These are phyloP conservation scores for Candida pseudoviswanathii DNA, from an alignment of 1,139 yeast genomes.

Conservation along the genomic window DNA sequence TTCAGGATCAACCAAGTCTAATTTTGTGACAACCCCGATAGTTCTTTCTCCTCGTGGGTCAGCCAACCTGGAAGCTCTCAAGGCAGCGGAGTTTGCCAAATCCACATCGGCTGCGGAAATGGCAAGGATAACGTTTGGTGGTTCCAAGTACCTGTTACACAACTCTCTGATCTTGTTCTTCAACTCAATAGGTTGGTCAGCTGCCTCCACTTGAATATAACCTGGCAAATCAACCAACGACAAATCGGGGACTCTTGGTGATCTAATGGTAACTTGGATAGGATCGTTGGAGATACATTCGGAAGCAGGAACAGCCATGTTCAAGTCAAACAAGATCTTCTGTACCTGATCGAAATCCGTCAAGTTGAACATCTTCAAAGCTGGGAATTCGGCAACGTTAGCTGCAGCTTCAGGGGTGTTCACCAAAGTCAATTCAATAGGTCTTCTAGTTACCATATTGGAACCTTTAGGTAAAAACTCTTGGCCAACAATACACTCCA, in stretches of 20 bases:
- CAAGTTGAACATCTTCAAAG: constrained; percentile 75
- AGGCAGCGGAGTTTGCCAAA: constrained; percentile 92
- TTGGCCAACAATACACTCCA: constrained; percentile 92
- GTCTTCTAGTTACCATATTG: constrained; percentile 95
- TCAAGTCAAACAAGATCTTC: constrained; percentile 78
- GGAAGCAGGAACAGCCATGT: constrained; percentile 84
- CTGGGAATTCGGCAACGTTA: constrained; percentile 93
- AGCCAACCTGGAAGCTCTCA: constrained; percentile 87
- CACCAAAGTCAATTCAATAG: constrained; percentile 88
- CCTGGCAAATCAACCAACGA: constrained; percentile 97
- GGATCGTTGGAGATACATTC: constrained; percentile 92
- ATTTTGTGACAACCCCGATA: constrained; percentile 91
- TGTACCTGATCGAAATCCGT: constrained; percentile 90
- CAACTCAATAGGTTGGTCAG: constrained; percentile 88
- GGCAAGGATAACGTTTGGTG: constrained; percentile 92
- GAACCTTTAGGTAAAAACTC: constrained; percentile 93
- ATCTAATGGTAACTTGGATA: constrained; percentile 83
- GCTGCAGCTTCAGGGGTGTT: constrained; percentile 83
- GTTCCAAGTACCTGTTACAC: constrained; percentile 83
- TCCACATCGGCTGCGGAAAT: constrained; percentile 98
- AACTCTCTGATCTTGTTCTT: constrained; percentile 76
- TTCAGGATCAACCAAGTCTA: constrained; percentile 83
- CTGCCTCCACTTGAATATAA: constrained; percentile 94
- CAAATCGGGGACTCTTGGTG: constrained; percentile 91
- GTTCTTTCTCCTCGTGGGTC: constrained; percentile 96